Conservation (phyloP, 2,329 filamentous ascomycete genomes). For the Diaporthe batatas region DNA sequence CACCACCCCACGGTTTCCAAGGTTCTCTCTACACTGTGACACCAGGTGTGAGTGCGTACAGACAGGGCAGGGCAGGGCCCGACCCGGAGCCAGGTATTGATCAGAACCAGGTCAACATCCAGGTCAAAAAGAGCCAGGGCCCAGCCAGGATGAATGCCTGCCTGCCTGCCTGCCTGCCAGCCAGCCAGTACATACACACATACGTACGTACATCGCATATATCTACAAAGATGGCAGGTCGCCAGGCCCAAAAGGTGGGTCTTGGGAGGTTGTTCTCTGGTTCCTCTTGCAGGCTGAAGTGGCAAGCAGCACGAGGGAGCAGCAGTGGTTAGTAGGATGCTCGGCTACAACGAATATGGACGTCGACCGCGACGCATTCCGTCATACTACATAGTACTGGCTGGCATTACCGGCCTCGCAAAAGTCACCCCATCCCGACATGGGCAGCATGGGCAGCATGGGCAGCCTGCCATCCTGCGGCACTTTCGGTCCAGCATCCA, state of each 20-base stretch:
- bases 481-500: conserved; percentile 32
- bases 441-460: too few relatives aligned
- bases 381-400: conserved; percentile 24
- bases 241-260: conserved; percentile 13
- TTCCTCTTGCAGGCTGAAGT: conserved; percentile 30
- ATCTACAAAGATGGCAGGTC: neutral
- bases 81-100: neutral
- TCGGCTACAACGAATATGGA: conserved; percentile 30
- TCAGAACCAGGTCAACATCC: too few relatives aligned
- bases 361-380: conserved; percentile 29
- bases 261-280: conserved; percentile 5
- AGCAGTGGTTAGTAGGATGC: conserved; percentile 9
- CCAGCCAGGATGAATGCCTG: too few relatives aligned
- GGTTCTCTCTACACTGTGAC: neutral
- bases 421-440: conserved; percentile 31
- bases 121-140: too few relatives aligned
- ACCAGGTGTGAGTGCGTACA: conserved; percentile 20
- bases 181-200: too few relatives aligned
- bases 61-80: conserved; percentile 16
- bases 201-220: neutral
- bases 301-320: conserved; percentile 6
- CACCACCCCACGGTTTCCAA: neutral
- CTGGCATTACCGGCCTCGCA: conserved; percentile 17
- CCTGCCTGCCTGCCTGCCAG: neutral
- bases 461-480: conserved; percentile 24